phyloP scores from a whole-genome alignment of 148 eudicot genomes.

The Amaranthus cruentus region DNA sequence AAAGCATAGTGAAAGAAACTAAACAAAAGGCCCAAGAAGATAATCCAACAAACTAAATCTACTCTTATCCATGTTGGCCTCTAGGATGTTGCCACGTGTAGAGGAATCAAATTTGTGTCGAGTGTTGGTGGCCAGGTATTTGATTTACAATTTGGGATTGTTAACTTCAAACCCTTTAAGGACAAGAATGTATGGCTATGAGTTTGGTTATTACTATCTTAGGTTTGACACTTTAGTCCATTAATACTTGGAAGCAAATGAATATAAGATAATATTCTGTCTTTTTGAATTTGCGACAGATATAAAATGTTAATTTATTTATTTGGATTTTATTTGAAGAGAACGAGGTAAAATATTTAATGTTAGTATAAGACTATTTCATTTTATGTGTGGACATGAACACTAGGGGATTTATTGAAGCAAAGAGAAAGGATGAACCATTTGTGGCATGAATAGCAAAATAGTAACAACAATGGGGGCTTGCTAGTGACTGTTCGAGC shows the following conservation, averaged over 20 bases:
- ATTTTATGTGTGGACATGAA: too few relatives aligned
- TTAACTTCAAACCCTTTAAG: not conserved
- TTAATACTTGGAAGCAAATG: too few relatives aligned
- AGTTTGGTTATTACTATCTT: not conserved
- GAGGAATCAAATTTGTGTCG: not conserved
- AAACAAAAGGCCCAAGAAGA: not conserved
- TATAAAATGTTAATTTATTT: not conserved
- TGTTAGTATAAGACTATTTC: too few relatives aligned
- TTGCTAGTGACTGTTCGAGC: too few relatives aligned
- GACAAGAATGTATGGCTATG: not conserved
- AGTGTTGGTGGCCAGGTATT: constrained; percentile 12
- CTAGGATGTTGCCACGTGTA: constrained; percentile 31
- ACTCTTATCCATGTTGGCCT: constrained; percentile 36
- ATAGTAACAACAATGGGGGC: too few relatives aligned
- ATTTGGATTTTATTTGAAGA: too few relatives aligned
- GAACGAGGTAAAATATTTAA: too few relatives aligned
- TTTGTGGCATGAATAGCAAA: too few relatives aligned
- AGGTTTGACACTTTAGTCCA: not conserved
- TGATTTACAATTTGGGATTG: constrained; percentile 5
- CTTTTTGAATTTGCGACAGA: not conserved
- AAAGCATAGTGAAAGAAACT: too few relatives aligned
- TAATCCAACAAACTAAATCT: constrained; percentile 14
- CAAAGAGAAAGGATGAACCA: too few relatives aligned
- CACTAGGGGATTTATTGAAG: too few relatives aligned
- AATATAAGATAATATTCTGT: not conserved